Conservation (phyloP, 495 filamentous ascomycete species). For the Bacidia rubella region DNA sequence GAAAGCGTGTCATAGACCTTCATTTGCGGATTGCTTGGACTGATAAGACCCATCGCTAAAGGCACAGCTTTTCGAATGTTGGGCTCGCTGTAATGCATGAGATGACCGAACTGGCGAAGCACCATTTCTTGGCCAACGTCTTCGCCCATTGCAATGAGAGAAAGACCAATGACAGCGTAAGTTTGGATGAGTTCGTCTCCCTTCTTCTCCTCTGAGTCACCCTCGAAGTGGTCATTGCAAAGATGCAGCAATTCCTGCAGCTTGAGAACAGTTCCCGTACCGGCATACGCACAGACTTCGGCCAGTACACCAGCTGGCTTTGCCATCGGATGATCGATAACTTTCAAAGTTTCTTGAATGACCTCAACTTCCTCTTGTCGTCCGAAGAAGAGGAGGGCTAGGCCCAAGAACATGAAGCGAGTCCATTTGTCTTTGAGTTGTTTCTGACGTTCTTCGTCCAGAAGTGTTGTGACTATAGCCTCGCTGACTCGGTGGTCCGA, state of each 20-base stretch:
- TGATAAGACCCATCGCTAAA: slow-evolving; percentile 92
- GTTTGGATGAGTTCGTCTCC: slow-evolving; percentile 87
- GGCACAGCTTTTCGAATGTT: slow-evolving; percentile 95
- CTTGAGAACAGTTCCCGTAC: slow-evolving; percentile 91
- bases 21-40: slow-evolving; percentile 98
- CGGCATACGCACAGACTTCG: slow-evolving; percentile 94
- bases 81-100: slow-evolving; percentile 98
- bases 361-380: slow-evolving; percentile 96
- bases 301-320: slow-evolving; percentile 81
- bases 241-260: slow-evolving; percentile 91
- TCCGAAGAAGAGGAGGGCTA: slow-evolving; percentile 90
- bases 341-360: slow-evolving; percentile 85
- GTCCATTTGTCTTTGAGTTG: slow-evolving; percentile 97
- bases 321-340: slow-evolving; percentile 87
- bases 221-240: slow-evolving; percentile 94
- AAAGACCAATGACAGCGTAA: slow-evolving; percentile 89
- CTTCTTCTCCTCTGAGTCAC: slow-evolving; percentile 77
- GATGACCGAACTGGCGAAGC: slow-evolving; percentile 86
- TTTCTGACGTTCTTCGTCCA: slow-evolving; percentile 76
- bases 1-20: slow-evolving; percentile 98
- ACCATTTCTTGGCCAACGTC: slow-evolving; percentile 99
- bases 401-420: slow-evolving; percentile 84
- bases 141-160: slow-evolving; percentile 94
- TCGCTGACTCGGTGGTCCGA: slow-evolving; percentile 77
- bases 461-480: slow-evolving; percentile 75